Conservation (phyloP, 83 land plant species). For the Isoetes engelmannii region DNA sequence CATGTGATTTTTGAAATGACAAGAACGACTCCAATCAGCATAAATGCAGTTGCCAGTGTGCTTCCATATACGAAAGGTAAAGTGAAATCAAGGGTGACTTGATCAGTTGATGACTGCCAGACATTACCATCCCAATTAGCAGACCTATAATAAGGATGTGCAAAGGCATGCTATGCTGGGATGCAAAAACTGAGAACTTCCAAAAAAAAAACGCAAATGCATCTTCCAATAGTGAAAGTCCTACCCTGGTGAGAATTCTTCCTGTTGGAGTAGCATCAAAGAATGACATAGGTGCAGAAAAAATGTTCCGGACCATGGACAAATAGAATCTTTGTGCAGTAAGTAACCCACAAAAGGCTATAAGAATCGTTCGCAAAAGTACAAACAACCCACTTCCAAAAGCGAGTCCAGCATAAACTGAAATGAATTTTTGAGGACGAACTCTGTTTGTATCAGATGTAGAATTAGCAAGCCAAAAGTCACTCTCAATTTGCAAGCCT, state of each 20-base stretch:
- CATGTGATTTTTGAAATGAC: constrained; percentile 23
- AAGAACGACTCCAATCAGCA: constrained; percentile 17
- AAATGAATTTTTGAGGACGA: constrained; percentile 16
- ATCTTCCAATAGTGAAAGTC: neutral
- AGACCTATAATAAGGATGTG: neutral
- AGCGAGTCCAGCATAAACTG: constrained; percentile 22
- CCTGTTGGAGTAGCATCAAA: constrained; percentile 34
- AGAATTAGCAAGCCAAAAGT: constrained; percentile 12
- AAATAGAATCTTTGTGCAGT: constrained; percentile 23
- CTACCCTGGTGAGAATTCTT: constrained; percentile 29
- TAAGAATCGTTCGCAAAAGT: constrained; percentile 11
- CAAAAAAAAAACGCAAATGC: neutral
- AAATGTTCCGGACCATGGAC: constrained; percentile 23
- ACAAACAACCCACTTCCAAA: constrained; percentile 21
- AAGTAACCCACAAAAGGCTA: constrained; percentile 15
- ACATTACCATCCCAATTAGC: neutral
- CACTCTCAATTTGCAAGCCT: constrained; percentile 10
- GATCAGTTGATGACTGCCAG: constrained; percentile 28
- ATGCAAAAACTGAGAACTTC: neutral
- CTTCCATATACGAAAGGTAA: constrained; percentile 20
- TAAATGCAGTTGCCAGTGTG: constrained; percentile 16
- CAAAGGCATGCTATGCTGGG: neutral
- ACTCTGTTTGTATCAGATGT: constrained; percentile 3
- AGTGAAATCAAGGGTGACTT: constrained; percentile 12
- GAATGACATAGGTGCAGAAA: constrained; percentile 34